These are phyloP conservation scores for Ulmus americana DNA, from an alignment of 331 rosid genomes.

Conservation along the genomic window DNA sequence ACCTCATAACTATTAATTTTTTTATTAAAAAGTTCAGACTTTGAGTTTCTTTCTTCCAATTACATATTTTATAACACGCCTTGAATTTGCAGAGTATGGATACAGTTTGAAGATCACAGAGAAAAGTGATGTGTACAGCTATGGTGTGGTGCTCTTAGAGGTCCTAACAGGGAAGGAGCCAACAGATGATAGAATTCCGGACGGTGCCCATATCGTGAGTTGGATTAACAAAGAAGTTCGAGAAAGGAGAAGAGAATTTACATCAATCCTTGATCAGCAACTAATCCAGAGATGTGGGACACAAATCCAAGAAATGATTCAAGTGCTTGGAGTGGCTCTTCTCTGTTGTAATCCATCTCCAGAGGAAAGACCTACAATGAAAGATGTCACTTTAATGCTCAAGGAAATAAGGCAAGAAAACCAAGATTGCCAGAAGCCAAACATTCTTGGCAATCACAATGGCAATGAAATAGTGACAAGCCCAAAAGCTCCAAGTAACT, in stretches of 20 bases:
- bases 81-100: conserved; percentile 66
- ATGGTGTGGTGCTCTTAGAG: conserved; percentile 82
- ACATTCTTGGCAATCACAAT: conserved; percentile 39
- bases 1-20: not conserved
- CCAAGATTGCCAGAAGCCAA: conserved; percentile 61
- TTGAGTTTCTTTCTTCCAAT: no score
- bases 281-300: conserved; percentile 68
- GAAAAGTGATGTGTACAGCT: conserved; percentile 93
- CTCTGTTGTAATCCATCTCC: conserved; percentile 74
- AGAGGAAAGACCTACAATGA: conserved; percentile 84
- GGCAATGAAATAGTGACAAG: conserved; percentile 41
- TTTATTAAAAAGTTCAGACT: no score
- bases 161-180: conserved; percentile 76
- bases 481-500: conserved; percentile 60
- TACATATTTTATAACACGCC: not conserved
- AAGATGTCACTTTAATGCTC: conserved; percentile 85
- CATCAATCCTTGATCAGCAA: conserved; percentile 69
- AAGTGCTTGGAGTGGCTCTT: conserved; percentile 86
- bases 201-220: conserved; percentile 59
- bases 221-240: conserved; percentile 69
- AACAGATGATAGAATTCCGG: conserved; percentile 63
- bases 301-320: conserved; percentile 77
- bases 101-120: conserved; percentile 90
- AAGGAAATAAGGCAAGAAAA: conserved; percentile 67
- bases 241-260: conserved; percentile 44